Conservation (phyloP, 805 yeast species). For the Yarrowia hollandica region DNA sequence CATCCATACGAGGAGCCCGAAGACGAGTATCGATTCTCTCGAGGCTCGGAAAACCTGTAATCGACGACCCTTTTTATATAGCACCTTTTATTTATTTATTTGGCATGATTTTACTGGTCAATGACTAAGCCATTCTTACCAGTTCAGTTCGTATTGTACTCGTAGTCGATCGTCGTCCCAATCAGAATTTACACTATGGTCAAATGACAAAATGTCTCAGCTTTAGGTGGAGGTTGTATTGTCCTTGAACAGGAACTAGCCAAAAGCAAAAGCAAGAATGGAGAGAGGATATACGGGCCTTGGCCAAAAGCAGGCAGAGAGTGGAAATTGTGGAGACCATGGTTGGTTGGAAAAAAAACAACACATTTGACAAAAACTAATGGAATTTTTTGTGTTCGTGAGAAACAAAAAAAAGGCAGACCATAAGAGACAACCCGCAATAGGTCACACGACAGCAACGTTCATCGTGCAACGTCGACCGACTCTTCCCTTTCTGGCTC, state of each 20-base stretch:
- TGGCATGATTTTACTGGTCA: background rate
- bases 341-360: background rate
- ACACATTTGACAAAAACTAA: no score
- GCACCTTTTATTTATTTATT: constrained; percentile 13
- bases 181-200: background rate
- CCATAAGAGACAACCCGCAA: no score
- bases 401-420: no score
- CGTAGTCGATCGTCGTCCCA: background rate
- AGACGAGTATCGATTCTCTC: background rate
- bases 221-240: constrained; percentile 7
- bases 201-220: constrained; percentile 7
- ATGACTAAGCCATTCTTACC: background rate
- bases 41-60: background rate
- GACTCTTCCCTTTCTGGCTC: no score
- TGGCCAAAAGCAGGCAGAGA: no score
- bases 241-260: no score
- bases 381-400: no score
- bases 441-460: background rate
- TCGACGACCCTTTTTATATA: background rate
- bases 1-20: constrained; percentile 9
- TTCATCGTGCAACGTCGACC: no score
- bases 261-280: no score
- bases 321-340: no score
- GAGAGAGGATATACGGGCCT: no score
- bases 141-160: no score